phyloP scores from a whole-genome alignment of 805 yeast genomes.

The Ogataea pignaliae region DNA sequence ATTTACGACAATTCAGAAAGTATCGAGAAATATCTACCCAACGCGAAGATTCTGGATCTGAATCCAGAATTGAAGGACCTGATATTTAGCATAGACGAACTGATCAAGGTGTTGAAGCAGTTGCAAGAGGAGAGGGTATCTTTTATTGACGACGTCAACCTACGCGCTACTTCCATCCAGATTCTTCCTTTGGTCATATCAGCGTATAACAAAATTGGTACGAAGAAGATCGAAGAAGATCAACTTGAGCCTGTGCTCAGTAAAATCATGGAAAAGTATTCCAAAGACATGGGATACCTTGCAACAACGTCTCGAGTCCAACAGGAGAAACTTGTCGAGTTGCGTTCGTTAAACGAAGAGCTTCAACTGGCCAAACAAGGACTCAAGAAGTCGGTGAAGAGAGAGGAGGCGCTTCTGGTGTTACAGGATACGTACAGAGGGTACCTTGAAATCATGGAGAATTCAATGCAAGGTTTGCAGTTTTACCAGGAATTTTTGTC shows the following conservation, averaged over 20 bases:
- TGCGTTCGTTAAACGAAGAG: conserved; percentile 33
- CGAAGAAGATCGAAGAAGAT: conserved; percentile 21
- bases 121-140: conserved; percentile 35
- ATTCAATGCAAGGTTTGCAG: conserved; percentile 61
- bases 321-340: conserved; percentile 21
- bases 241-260: conserved; percentile 37
- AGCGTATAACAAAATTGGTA: conserved; percentile 16
- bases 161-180: conserved; percentile 42
- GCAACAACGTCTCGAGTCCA: conserved; percentile 37
- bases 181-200: conserved; percentile 48
- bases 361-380: conserved; percentile 34
- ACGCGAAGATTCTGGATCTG: conserved; percentile 31
- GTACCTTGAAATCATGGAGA: conserved; percentile 51
- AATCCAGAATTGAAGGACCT: conserved; percentile 30
- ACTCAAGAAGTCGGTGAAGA: conserved; percentile 25
- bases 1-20: conserved; percentile 31
- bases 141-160: conserved; percentile 38
- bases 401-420: conserved; percentile 47
- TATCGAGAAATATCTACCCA: conserved; percentile 36
- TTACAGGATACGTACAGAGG: conserved; percentile 47
- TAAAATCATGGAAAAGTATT: conserved; percentile 38
- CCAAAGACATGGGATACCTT: conserved; percentile 45
- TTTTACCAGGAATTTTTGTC: conserved; percentile 63
- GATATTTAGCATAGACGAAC: conserved; percentile 34
- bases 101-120: conserved; percentile 25